Base-by-base conservation (phyloP, 805 yeast genomes). In the Candida palmyrensis region DNA sequence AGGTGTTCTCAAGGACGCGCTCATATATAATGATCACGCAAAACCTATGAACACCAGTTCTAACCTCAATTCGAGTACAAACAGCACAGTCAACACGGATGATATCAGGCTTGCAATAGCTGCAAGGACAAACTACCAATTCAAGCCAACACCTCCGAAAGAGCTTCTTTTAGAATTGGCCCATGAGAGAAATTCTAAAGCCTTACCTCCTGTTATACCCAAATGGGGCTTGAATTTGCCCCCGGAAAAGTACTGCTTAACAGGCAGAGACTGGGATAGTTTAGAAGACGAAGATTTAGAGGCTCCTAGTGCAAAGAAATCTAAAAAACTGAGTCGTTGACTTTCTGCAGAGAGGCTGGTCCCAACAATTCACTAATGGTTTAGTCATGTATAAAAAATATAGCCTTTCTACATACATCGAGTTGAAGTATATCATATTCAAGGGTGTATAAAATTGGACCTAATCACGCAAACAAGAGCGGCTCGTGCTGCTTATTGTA, bases 181-280 rank as follows among this genome's bases (percentile, higher is more conserved):
- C 0, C 82, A 80, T 13, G 98, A 94, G 52, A 70, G 96, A 42
- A 92, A 92, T 58, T 81, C 86, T 47, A 81, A 85, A 52, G 79
- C 94, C 0, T 66, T 92, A 33, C 99, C 99, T 4, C 84, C 92
- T 4, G 89, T 92, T 10, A 80, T 89, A 57, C 89, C 92, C 10
- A 75, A 81, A 32, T 88, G 87, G 81, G 97, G 98, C 8, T 72
- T 92, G 25, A 75, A 97, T 43, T 67, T 94, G 32, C 99, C 99
- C 3, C 97, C 98, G 4, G 99, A 92, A 64, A 92, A 89, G 73
- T 89, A 87, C 62, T 89, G 97, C 61, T 64, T 89, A 34, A 88
- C 96, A 0, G 92, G 85, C 1, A 73, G 71, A 41, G 88, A 84
- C 41, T 84, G 89, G 81, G 80, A 75, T 35, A 47, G 41, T 27